phyloP scores from a whole-genome alignment of 371 early-diverging fungal genomes.

The Rhizopus sp. region DNA sequence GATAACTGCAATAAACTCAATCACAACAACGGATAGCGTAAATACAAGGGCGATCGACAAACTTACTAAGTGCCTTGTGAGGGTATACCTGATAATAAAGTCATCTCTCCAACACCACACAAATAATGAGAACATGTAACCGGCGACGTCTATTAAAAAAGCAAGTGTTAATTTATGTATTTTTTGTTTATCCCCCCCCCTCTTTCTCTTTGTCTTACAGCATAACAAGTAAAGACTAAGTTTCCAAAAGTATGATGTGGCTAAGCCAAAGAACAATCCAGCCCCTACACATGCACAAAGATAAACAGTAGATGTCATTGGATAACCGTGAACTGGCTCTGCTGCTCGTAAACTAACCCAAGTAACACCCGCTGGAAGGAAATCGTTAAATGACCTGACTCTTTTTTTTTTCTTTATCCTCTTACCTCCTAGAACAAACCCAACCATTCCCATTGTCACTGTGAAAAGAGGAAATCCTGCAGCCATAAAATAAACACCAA shows the following conservation, averaged over 20 bases:
- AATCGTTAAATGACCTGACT: not conserved
- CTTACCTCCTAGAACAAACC: constrained; percentile 35
- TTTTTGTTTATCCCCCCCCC: not conserved
- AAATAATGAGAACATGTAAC: constrained; percentile 34
- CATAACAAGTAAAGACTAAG: constrained; percentile 23
- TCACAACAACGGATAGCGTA: not conserved
- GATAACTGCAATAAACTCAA: constrained; percentile 29
- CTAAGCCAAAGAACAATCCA: constrained; percentile 19
- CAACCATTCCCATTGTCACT: constrained; percentile 23
- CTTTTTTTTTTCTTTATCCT: not conserved
- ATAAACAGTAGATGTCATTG: constrained; percentile 19
- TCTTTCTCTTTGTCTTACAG: constrained; percentile 1
- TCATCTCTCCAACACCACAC: constrained; percentile 41
- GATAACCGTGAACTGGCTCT: constrained; percentile 31
- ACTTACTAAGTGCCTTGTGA: not conserved
- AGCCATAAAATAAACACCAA: constrained; percentile 23
- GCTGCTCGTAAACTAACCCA: constrained; percentile 6
- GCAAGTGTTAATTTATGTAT: not conserved
- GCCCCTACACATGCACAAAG: constrained; percentile 19
- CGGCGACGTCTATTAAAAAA: constrained; percentile 19
- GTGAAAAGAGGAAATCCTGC: constrained; percentile 31
- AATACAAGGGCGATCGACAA: not conserved
- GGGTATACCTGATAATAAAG: constrained; percentile 19
- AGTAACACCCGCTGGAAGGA: constrained; percentile 1
- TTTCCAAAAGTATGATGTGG: constrained; percentile 17